A percentile compares a stretch with the other conserved stretches of the same genome.
Conservation (phyloP, 768 basidiomycete species). For the Suillus americanus region DNA sequence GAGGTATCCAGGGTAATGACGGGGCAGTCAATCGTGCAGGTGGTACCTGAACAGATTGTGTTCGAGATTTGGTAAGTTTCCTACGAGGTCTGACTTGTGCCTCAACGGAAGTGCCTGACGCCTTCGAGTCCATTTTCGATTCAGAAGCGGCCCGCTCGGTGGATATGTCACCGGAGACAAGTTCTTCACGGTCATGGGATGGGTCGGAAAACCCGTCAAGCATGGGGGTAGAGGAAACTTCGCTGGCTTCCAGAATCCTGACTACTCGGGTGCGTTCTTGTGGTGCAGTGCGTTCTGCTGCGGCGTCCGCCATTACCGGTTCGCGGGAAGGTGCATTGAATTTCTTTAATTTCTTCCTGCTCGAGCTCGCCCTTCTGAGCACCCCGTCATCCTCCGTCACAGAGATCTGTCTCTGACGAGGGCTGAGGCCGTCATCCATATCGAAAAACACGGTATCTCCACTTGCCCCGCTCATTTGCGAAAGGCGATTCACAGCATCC, state of each 20-base stretch:
- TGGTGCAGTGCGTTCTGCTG: neutral
- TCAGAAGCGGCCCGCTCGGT: neutral
- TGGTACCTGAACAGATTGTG: slow-evolving; percentile 1
- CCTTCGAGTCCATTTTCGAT: neutral
- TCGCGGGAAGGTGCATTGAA: neutral
- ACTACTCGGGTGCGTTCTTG: slow-evolving; percentile 5
- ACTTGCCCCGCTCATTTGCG: slow-evolving; percentile 21
- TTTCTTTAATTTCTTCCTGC: neutral
- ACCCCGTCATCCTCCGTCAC: slow-evolving; percentile 5
- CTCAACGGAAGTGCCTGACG: neutral
- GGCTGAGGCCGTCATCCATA: neutral
- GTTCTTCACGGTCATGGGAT: neutral
- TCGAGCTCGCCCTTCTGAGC: neutral
- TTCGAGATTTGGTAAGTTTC: slow-evolving; percentile 7
- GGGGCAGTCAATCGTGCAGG: neutral
- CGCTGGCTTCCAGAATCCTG: neutral
- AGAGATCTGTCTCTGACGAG: neutral
- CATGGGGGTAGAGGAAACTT: neutral
- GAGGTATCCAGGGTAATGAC: slow-evolving; percentile 5
- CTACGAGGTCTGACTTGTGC: neutral
- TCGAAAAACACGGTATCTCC: slow-evolving; percentile 30
- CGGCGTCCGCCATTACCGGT: neutral
- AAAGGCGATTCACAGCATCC: slow-evolving; percentile 27
- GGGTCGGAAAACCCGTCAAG: neutral
- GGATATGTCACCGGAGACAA: neutral